Base-by-base conservation (phyloP, 73 alveolate species). In the Uronychia setigera region DNA sequence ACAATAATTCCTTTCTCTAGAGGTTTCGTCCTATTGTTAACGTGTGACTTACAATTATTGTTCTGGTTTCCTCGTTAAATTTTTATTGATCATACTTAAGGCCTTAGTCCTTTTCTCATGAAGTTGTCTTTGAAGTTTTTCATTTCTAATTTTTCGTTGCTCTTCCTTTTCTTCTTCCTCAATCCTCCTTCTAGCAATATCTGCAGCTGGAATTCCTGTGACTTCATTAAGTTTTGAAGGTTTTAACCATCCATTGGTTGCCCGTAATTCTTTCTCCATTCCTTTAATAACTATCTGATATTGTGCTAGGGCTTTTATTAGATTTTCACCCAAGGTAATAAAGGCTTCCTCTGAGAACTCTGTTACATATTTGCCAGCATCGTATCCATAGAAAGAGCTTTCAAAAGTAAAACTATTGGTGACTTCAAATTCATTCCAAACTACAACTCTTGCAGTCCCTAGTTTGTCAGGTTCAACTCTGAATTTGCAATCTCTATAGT, bases 391-490 rank as follows among this genome's bases (percentile, higher is more conserved):
- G 29, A 88, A 28, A 1, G 90, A 88, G 9, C 67, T 78, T 35
- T 88, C 91, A 1, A 82, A 80, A 30, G 90, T 82, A 77, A 82
- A 88, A 35, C 88, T 76, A 57, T 88, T 88, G 31, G 91, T 88
- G n/a, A 88, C 81, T 77, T 88, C 82, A 28, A 87, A 32, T 32
- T 87, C 93, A 80, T 87, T 87, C 93, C 93, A 87, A 79, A 80
- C 29, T 0, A 87, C 93, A 26, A 87, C 93, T 75, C 93, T 80
- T 1, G 93, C 93, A 27, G 93, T 87, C 34, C 82, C 82, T 26
- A 80, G 81, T 60, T 87, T 87, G 74, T 67, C 26, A 26, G 74
- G 77, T 9, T 87, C 93, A 0, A 80, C 46, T 33, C 74, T 80
- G 46, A 87, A 87, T 59, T 81, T 59, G 78, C 93, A 87, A 74